Percentiles rank a stretch among this genome's conserved stretches.
phyloP scores from a whole-genome alignment of 305 asterid species.

The Caryopteris hybrid region DNA sequence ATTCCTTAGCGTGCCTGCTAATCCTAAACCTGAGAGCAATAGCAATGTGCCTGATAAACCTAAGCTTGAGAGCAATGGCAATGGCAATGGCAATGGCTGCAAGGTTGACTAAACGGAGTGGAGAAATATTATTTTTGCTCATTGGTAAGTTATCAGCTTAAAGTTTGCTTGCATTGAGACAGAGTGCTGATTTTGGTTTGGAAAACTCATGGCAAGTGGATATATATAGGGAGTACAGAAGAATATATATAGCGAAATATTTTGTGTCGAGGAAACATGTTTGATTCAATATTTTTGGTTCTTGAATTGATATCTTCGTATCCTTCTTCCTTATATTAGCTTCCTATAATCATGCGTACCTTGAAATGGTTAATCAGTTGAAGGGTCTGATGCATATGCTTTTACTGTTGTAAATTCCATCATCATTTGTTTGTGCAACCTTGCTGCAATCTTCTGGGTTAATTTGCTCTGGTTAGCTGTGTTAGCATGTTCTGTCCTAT shows the following conservation, averaged over 20 bases:
- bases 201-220: background rate
- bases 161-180: background rate
- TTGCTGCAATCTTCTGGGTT: no score
- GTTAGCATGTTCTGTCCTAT: no score
- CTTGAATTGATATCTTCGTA: no score
- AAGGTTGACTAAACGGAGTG: slow-evolving; percentile 36
- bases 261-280: background rate
- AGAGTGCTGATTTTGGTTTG: background rate
- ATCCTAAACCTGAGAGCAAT: slow-evolving; percentile 21
- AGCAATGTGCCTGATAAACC: slow-evolving; percentile 27
- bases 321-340: background rate
- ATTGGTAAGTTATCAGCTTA: background rate
- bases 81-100: background rate
- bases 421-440: background rate
- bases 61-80: slow-evolving; percentile 6
- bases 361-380: no score
- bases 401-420: background rate
- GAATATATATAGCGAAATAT: background rate
- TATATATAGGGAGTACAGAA: background rate
- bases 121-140: background rate
- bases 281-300: background rate
- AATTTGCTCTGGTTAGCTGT: no score
- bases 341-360: no score
- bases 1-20: slow-evolving; percentile 41
- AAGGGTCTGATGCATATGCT: no score